Evolutionary conservation across 139 green algal genomes (phyloP).

Genomic region (Chlamydomonas schloesseri): DNA sequence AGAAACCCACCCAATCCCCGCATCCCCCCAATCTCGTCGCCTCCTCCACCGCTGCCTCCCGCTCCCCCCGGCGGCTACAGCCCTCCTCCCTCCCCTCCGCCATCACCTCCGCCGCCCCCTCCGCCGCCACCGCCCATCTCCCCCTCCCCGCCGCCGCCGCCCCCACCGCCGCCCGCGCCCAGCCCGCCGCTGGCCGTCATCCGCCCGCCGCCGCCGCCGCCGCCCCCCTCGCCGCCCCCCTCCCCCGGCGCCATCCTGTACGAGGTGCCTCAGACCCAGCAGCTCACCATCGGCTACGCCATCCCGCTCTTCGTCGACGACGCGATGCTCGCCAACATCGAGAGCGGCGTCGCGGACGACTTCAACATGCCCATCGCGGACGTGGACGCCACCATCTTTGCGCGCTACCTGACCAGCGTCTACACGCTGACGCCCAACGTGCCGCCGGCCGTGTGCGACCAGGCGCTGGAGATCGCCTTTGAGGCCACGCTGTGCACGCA

Average conservation of each 20-base stretch:
- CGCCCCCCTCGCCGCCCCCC: neutral
- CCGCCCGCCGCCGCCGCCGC: neutral
- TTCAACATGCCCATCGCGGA: neutral
- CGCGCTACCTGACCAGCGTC: conserved; percentile 6
- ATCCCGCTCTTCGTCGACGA: neutral
- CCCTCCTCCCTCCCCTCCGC: neutral
- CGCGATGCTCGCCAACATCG: neutral
- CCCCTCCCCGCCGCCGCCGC: neutral
- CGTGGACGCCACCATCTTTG: neutral
- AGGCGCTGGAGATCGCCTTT: neutral
- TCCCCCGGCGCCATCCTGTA: neutral
- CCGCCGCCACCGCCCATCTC: neutral
- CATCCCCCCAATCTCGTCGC: neutral
- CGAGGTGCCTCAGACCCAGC: neutral
- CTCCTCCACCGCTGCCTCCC: neutral
- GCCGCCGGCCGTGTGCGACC: neutral
- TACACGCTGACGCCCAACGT: conserved; percentile 15
- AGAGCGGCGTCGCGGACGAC: neutral
- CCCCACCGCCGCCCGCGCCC: neutral
- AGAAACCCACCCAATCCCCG: conserved; percentile 1
- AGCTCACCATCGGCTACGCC: neutral
- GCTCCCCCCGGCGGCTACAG: no score
- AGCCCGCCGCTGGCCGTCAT: neutral
- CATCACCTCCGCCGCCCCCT: neutral
- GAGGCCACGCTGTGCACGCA: neutral